Percentiles rank a stretch among this genome's conserved stretches.
Evolutionary conservation across 495 filamentous ascomycete genomes (phyloP).

Genomic region (Usnea hakonensis): DNA sequence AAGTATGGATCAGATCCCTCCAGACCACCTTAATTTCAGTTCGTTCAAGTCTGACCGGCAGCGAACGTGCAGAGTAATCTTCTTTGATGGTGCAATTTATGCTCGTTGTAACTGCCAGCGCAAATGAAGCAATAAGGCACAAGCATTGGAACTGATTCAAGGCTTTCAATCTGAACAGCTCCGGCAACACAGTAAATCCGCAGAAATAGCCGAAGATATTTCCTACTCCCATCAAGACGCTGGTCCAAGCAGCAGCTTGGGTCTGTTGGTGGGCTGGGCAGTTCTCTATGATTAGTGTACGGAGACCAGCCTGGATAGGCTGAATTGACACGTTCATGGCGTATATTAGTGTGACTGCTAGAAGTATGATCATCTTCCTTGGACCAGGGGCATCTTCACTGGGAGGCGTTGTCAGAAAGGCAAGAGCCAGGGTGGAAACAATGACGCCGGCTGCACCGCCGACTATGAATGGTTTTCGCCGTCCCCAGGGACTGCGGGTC

Average conservation of each 20-base stretch:
- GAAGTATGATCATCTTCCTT: constrained; percentile 40
- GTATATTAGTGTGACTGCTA: constrained; percentile 83
- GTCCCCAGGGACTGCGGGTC: constrained; percentile 67
- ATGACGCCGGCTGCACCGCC: constrained; percentile 69
- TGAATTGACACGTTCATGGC: constrained; percentile 91
- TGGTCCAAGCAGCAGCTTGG: constrained; percentile 80
- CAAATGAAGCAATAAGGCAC: constrained; percentile 70
- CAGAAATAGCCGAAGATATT: constrained; percentile 78
- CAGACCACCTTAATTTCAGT: constrained; percentile 50
- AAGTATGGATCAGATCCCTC: constrained; percentile 15
- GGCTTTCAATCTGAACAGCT: constrained; percentile 55
- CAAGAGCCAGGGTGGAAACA: constrained; percentile 62
- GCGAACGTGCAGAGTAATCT: constrained; percentile 35
- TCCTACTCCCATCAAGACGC: constrained; percentile 80
- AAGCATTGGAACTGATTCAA: constrained; percentile 92
- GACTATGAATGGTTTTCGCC: constrained; percentile 76
- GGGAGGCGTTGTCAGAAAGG: constrained; percentile 81
- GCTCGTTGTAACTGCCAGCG: constrained; percentile 55
- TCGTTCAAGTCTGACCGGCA: constrained; percentile 28
- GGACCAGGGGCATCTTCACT: not conserved
- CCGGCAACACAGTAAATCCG: constrained; percentile 71
- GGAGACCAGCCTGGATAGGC: constrained; percentile 49
- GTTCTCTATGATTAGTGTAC: constrained; percentile 73
- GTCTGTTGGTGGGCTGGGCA: constrained; percentile 53
- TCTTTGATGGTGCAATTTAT: constrained; percentile 79